Base-by-base conservation (phyloP, 805 yeast species). In the Jamesozyma lodderae region DNA sequence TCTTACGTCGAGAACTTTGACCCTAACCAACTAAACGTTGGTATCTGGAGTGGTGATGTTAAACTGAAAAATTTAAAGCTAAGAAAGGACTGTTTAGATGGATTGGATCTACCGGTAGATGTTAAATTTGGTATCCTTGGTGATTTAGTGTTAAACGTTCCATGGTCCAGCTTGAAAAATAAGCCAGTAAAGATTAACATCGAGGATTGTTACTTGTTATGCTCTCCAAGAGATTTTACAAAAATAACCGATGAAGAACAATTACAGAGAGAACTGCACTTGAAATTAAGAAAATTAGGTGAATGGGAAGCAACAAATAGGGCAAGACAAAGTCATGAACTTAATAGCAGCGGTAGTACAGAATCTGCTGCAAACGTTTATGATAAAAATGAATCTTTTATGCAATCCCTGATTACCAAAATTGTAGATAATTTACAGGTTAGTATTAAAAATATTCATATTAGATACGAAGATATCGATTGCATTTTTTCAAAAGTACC, bases 21-120 rank as follows among this genome's bases (percentile, higher is more conserved):
- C 63, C 87, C 97, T 14, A 84, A 83, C 48, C 96, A 92, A 55
- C 66, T 92, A 52, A 88, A 92, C 51, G 88, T 92, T 39, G 98
- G 97, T 4, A 87, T 92, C 24, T 88, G 97, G 95, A 77, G 87
- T 52, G 99, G 99, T 26, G 97, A 92, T 66, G 97, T 88, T 22
- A 84, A 84, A 56, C 67, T 92, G 38, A 72, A 70, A 44, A 79
- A 88, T 56, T 70, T 94, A 44, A 72, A 79, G 41, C 67, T 92
- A 42, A 86, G 84, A 62, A 81, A 82, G 44, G 96, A 88, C 56
- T 86, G 96, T 3, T 67, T 92, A 33, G 98, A 94, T 60, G 73
- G 81, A 49, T 71, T 92, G 46, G 76, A 82, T 44, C 63, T 94
- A 27, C 98, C 99, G 2, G 63, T 92, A 26, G 84, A 88, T 57